These are phyloP conservation scores for Fraxinus velutina DNA, from an alignment of 305 asterid species.

Conservation along the genomic window DNA sequence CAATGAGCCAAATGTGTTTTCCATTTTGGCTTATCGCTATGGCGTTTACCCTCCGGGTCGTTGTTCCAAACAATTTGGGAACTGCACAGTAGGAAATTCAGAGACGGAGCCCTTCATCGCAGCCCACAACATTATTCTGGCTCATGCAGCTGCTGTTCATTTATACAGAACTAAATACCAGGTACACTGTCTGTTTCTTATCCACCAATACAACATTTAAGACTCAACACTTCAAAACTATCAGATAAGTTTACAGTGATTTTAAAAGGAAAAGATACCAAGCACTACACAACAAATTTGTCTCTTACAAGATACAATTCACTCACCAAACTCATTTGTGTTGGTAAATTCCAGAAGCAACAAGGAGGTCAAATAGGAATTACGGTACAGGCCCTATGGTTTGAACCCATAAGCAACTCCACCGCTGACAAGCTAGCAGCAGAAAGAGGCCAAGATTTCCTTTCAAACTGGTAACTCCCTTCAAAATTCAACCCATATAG, in stretches of 20 bases:
- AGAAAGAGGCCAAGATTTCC: conserved; percentile 59
- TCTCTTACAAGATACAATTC: not conserved
- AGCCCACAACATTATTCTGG: conserved; percentile 38
- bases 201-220: not conserved
- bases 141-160: conserved; percentile 42
- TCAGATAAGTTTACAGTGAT: not conserved
- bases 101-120: conserved; percentile 36
- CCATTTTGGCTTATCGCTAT: conserved; percentile 3
- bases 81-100: conserved; percentile 34
- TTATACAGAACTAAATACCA: conserved; percentile 29
- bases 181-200: conserved; percentile 14
- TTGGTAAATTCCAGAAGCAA: conserved; percentile 24
- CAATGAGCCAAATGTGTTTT: conserved; percentile 30
- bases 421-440: conserved; percentile 54
- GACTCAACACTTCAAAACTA: not conserved
- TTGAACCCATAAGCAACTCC: conserved; percentile 50
- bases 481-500: not conserved
- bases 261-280: not conserved
- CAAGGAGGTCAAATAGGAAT: conserved; percentile 58
- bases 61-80: conserved; percentile 33
- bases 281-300: not conserved
- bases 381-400: conserved; percentile 48
- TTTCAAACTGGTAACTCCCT: conserved; percentile 39
- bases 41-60: conserved; percentile 30
- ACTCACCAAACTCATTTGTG: not conserved